A percentile compares a stretch with the other conserved stretches of the same genome.
Evolutionary conservation across 192 early-diverging fungal species (phyloP).

Genomic region (Allomyces macrogynus): DNA sequence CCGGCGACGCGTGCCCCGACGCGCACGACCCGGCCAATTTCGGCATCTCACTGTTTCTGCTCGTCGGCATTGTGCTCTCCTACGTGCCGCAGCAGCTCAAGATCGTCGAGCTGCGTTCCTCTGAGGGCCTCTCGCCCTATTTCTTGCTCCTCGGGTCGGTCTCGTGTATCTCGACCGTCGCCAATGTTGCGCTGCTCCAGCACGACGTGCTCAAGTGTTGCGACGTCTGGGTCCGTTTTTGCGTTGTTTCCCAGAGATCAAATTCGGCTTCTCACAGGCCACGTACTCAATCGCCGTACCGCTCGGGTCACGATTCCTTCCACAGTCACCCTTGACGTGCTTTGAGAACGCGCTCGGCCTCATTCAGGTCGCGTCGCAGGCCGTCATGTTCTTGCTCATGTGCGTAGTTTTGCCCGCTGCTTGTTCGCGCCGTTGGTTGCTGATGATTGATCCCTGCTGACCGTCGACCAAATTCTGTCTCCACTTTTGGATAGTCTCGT

Average conservation of each 20-base stretch:
- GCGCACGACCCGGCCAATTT: no score
- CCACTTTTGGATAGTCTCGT: not conserved
- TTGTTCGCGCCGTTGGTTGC: not conserved
- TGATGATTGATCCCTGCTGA: no score
- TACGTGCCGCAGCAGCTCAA: not conserved
- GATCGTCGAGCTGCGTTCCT: not conserved
- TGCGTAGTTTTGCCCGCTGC: not conserved
- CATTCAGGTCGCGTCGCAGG: not conserved
- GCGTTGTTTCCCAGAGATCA: no score
- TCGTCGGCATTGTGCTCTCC: not conserved
- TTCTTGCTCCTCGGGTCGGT: not conserved
- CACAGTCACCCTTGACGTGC: not conserved
- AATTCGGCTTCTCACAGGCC: no score
- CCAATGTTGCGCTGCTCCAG: not conserved
- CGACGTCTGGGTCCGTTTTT: not conserved
- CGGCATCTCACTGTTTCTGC: not conserved
- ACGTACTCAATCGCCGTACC: no score
- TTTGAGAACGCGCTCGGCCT: not conserved
- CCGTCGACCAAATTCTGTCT: not conserved
- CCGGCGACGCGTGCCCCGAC: no score
- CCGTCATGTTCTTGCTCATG: not conserved
- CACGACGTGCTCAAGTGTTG: not conserved
- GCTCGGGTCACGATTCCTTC: no score
- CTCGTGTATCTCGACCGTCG: not conserved
- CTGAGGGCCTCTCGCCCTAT: not conserved